Percentiles rank a stretch among this genome's conserved stretches.
Evolutionary conservation across 2,329 filamentous ascomycete genomes (phyloP).

Genomic region (Penicillium sumatraense): DNA sequence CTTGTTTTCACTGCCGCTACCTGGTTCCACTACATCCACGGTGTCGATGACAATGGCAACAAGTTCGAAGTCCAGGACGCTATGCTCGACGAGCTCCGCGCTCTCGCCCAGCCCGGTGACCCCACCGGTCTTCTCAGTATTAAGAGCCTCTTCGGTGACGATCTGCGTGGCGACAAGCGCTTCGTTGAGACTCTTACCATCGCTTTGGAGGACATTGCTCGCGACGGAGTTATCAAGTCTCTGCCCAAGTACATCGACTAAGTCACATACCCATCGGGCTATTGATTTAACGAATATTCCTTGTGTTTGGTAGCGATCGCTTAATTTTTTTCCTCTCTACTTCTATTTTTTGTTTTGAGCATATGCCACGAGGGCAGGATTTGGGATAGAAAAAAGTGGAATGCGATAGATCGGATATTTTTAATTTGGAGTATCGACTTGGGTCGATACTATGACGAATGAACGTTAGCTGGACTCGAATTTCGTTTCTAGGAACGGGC

Average conservation of each 20-base stretch:
- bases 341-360: neutral
- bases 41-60: constrained; percentile 54
- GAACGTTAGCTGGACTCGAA: neutral
- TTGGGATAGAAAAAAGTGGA: constrained; percentile 3
- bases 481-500: neutral
- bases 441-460: neutral
- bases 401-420: neutral
- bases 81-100: constrained; percentile 54
- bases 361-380: neutral
- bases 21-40: constrained; percentile 59
- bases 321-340: neutral
- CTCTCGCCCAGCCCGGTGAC: constrained; percentile 51
- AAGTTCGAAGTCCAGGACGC: constrained; percentile 50
- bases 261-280: neutral
- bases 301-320: constrained; percentile 1
- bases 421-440: constrained; percentile 1
- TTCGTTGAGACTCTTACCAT: constrained; percentile 54
- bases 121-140: constrained; percentile 51
- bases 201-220: constrained; percentile 53
- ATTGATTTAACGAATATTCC: constrained; percentile 3
- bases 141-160: constrained; percentile 56
- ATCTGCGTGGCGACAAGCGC: constrained; percentile 53
- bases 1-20: constrained; percentile 54
- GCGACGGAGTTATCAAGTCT: constrained; percentile 56
- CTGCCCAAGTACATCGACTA: constrained; percentile 55